phyloP scores from a whole-genome alignment of 306 rosid genomes.

The Fagus sylvatica region DNA sequence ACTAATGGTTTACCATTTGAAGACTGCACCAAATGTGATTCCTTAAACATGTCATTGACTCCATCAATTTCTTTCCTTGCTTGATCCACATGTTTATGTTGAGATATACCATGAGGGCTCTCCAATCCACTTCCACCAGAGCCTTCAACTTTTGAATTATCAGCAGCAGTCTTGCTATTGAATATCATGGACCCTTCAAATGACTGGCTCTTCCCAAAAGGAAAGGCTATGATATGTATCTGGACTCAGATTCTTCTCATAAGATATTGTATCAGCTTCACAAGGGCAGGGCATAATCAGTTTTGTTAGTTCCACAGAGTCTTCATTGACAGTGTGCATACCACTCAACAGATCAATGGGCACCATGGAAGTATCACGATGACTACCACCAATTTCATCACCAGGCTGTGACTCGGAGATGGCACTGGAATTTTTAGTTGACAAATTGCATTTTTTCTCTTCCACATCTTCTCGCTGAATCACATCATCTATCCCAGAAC shows the following conservation, averaged over 20 bases:
- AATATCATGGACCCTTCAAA: slow-evolving; percentile 1
- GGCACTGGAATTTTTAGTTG: slow-evolving; percentile 7
- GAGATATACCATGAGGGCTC: not conserved
- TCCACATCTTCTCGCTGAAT: slow-evolving; percentile 1
- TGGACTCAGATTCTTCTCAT: not conserved
- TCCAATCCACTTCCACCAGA: not conserved
- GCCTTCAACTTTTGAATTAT: not conserved
- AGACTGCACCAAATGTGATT: slow-evolving; percentile 2
- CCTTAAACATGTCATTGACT: not conserved
- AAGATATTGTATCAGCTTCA: slow-evolving; percentile 3
- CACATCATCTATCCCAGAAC: not conserved
- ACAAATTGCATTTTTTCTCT: slow-evolving; percentile 5
- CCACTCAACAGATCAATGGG: not conserved
- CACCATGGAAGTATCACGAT: slow-evolving; percentile 3
- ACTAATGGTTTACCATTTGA: slow-evolving; percentile 17
- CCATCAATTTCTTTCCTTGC: slow-evolving; percentile 3
- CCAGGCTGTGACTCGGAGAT: slow-evolving; percentile 3
- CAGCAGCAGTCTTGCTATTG: not conserved
- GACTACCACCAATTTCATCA: slow-evolving; percentile 4
- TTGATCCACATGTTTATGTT: not conserved
- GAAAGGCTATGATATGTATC: not conserved
- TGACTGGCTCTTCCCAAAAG: slow-evolving; percentile 7
- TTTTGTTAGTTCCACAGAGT: not conserved
- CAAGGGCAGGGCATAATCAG: not conserved
- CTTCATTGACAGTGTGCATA: not conserved